Percentiles rank a stretch among this genome's conserved stretches.
Conservation (phyloP, 192 early-diverging fungal genomes). For the Entomortierella parvispora region DNA sequence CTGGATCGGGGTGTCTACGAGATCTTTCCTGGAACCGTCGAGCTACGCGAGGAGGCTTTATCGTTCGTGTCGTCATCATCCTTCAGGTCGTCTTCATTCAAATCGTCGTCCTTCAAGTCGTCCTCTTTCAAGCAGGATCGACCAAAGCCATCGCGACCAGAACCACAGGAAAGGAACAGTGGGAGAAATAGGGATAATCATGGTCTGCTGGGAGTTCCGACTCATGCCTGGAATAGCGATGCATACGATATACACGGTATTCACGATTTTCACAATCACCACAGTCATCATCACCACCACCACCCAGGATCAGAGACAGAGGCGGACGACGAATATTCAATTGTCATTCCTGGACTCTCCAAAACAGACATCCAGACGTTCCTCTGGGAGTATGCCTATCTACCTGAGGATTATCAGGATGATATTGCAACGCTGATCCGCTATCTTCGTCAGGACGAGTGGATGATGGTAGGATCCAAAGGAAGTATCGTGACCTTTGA, state of each 20-base stretch:
- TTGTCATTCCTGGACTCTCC: slow-evolving; percentile 33
- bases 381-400: slow-evolving; percentile 47
- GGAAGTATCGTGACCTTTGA: slow-evolving; percentile 32
- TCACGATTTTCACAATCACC: slow-evolving; percentile 26
- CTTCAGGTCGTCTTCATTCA: no score
- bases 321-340: slow-evolving; percentile 40
- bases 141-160: no score
- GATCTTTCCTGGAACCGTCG: slow-evolving; percentile 26
- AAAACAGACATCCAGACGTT: slow-evolving; percentile 50
- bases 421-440: slow-evolving; percentile 50
- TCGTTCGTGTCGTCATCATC: slow-evolving; percentile 38
- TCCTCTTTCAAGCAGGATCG: not conserved
- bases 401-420: slow-evolving; percentile 40
- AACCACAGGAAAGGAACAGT: no score
- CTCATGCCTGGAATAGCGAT: not conserved
- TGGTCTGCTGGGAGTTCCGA: not conserved
- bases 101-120: not conserved
- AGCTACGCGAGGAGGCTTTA: slow-evolving; percentile 33
- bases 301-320: slow-evolving; percentile 27
- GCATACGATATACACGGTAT: no score
- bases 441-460: slow-evolving; percentile 40
- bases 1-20: slow-evolving; percentile 37
- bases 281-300: not conserved
- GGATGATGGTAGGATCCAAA: slow-evolving; percentile 46
- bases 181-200: not conserved